Percentiles rank a stretch among this genome's conserved stretches.
These are phyloP conservation scores for Emmonsiellopsis sp. DNA, from an alignment of 2,329 filamentous ascomycete genomes.

Conservation along the genomic window DNA sequence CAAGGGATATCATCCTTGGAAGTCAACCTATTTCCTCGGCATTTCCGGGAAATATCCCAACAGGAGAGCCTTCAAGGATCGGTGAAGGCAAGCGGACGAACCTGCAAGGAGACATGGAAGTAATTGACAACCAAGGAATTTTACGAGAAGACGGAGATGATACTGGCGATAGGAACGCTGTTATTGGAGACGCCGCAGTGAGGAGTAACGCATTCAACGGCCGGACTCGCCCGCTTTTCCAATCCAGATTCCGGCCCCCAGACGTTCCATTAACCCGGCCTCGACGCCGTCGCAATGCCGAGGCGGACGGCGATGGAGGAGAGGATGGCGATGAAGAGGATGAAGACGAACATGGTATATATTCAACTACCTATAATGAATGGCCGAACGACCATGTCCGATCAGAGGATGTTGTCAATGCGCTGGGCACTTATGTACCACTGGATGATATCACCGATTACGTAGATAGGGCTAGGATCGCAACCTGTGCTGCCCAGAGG, in stretches of 20 bases:
- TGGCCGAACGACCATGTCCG: constrained; percentile 32
- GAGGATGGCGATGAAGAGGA: constrained; percentile 15
- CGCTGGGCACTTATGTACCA: constrained; percentile 32
- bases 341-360: constrained; percentile 3
- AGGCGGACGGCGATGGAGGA: constrained; percentile 6
- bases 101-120: constrained; percentile 53
- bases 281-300: constrained; percentile 1
- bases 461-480: constrained; percentile 31
- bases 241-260: constrained; percentile 10
- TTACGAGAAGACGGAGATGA: constrained; percentile 54
- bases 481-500: constrained; percentile 28
- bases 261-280: constrained; percentile 3
- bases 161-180: constrained; percentile 49
- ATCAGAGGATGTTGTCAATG: constrained; percentile 31
- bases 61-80: constrained; percentile 49
- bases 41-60: constrained; percentile 59
- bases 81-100: constrained; percentile 59
- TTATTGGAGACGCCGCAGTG: constrained; percentile 43
- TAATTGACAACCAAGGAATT: constrained; percentile 51
- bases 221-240: constrained; percentile 14
- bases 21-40: constrained; percentile 72
- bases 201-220: constrained; percentile 22
- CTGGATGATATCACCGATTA: constrained; percentile 34
- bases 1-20: constrained; percentile 64
- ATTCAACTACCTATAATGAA: constrained; percentile 17